Percentiles rank a stretch among this genome's conserved stretches.
phyloP scores from a whole-genome alignment of 2,329 filamentous ascomycete species.

The Reticulascus tulasneorum region DNA sequence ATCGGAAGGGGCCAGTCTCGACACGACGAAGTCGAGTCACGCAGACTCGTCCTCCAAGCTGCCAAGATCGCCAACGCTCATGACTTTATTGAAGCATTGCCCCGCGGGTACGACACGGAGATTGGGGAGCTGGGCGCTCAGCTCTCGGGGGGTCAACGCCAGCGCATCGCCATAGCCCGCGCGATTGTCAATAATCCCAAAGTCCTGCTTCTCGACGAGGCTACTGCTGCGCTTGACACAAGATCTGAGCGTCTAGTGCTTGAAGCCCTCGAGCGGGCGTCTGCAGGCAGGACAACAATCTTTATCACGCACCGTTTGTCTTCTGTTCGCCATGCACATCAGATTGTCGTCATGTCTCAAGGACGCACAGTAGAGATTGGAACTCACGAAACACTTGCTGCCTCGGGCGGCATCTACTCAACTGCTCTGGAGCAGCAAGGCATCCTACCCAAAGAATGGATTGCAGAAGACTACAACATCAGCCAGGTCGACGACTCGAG shows the following conservation, averaged over 20 bases:
- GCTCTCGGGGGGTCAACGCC: slow-evolving; percentile 56
- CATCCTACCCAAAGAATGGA: no score
- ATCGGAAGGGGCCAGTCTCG: slow-evolving; percentile 12
- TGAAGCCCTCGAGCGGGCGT: slow-evolving; percentile 47
- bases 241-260: slow-evolving; percentile 46
- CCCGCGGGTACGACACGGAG: slow-evolving; percentile 18
- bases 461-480: no score
- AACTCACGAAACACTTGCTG: slow-evolving; percentile 16
- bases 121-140: slow-evolving; percentile 19
- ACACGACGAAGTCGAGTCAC: slow-evolving; percentile 19
- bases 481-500: no score
- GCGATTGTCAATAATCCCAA: slow-evolving; percentile 57
- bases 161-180: slow-evolving; percentile 62
- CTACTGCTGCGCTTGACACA: slow-evolving; percentile 51
- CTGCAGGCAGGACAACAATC: slow-evolving; percentile 56
- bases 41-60: slow-evolving; percentile 30
- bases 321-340: slow-evolving; percentile 26
- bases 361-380: slow-evolving; percentile 26
- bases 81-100: slow-evolving; percentile 18
- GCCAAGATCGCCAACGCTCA: slow-evolving; percentile 19
- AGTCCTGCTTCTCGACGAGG: slow-evolving; percentile 63
- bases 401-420: slow-evolving; percentile 13
- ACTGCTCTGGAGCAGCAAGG: no score
- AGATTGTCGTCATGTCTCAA: slow-evolving; percentile 26
- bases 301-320: slow-evolving; percentile 58